phyloP scores from a whole-genome alignment of 345 rosid genomes.

The Microthlaspi erraticum region DNA sequence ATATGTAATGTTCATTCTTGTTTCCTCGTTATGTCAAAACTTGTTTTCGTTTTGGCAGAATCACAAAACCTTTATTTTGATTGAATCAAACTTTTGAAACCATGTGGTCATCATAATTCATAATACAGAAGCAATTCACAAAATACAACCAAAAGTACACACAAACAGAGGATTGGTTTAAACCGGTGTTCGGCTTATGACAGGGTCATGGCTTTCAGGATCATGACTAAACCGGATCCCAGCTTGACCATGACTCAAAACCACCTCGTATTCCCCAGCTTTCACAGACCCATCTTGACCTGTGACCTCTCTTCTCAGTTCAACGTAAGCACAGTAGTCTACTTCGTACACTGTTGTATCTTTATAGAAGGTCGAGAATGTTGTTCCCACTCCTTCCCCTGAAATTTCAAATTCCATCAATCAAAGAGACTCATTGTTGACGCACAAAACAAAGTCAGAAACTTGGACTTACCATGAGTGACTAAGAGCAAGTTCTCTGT shows the following conservation, averaged over 20 bases:
- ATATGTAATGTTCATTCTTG: constrained; percentile 31
- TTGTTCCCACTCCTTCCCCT: constrained; percentile 93
- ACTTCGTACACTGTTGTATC: constrained; percentile 61
- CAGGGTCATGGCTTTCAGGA: constrained; percentile 28
- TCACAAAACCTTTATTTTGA: not conserved
- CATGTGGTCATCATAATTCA: constrained; percentile 13
- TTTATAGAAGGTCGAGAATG: constrained; percentile 62
- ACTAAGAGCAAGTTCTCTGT: constrained; percentile 77
- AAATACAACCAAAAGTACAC: constrained; percentile 32
- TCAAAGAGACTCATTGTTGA: too few species aligned
- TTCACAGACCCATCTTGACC: constrained; percentile 37
- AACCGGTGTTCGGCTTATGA: constrained; percentile 34
- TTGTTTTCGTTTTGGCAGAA: not conserved
- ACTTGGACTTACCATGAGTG: constrained; percentile 69
- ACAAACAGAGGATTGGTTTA: constrained; percentile 30
- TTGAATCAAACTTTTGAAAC: constrained; percentile 22
- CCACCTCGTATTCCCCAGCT: constrained; percentile 62
- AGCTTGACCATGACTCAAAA: constrained; percentile 46
- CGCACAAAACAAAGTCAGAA: not conserved
- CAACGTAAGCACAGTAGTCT: constrained; percentile 74
- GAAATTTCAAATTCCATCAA: constrained; percentile 25
- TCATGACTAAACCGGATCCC: constrained; percentile 52
- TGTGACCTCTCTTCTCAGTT: constrained; percentile 56
- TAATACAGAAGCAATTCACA: constrained; percentile 31
- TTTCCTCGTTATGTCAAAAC: constrained; percentile 10